phyloP scores from a whole-genome alignment of 2,329 filamentous ascomycete species.

The Cercospora citrullina region DNA sequence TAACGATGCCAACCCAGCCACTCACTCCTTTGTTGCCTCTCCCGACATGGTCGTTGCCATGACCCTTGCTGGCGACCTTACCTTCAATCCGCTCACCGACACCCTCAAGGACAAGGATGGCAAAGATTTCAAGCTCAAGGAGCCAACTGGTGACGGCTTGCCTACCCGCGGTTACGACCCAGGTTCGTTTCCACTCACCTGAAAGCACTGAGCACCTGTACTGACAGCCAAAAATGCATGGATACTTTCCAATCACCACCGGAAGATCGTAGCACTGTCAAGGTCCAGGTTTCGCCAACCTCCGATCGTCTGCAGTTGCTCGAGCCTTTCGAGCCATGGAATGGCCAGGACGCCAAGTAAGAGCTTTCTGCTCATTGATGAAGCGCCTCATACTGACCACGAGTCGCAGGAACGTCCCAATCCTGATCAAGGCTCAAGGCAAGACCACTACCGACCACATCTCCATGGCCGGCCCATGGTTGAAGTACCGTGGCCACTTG shows the following conservation, averaged over 20 bases:
- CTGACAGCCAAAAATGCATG: neutral
- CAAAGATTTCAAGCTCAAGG: slow-evolving; percentile 87
- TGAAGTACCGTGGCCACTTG: slow-evolving; percentile 97
- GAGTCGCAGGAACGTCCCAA: slow-evolving; percentile 65
- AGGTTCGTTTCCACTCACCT: neutral
- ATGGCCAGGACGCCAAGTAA: slow-evolving; percentile 71
- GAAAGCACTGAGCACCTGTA: too few relatives aligned
- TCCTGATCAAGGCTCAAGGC: slow-evolving; percentile 93
- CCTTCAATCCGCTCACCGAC: slow-evolving; percentile 92
- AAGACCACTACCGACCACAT: slow-evolving; percentile 52
- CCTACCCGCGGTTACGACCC: slow-evolving; percentile 83
- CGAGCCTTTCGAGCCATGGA: slow-evolving; percentile 78
- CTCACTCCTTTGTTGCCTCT: slow-evolving; percentile 89
- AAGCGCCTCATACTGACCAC: too few relatives aligned
- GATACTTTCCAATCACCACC: slow-evolving; percentile 73
- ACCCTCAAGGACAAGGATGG: slow-evolving; percentile 91
- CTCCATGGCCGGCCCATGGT: slow-evolving; percentile 81
- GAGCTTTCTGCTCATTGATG: too few relatives aligned
- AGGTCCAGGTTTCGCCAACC: slow-evolving; percentile 79
- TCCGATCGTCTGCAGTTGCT: slow-evolving; percentile 95
- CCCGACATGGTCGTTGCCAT: slow-evolving; percentile 87
- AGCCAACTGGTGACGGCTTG: slow-evolving; percentile 78
- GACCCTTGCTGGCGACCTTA: slow-evolving; percentile 76
- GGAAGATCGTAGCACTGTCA: slow-evolving; percentile 68
- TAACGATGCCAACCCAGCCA: slow-evolving; percentile 94